Conservation (phyloP, 371 early-diverging fungal genomes). For the Umbelopsis sp. region DNA sequence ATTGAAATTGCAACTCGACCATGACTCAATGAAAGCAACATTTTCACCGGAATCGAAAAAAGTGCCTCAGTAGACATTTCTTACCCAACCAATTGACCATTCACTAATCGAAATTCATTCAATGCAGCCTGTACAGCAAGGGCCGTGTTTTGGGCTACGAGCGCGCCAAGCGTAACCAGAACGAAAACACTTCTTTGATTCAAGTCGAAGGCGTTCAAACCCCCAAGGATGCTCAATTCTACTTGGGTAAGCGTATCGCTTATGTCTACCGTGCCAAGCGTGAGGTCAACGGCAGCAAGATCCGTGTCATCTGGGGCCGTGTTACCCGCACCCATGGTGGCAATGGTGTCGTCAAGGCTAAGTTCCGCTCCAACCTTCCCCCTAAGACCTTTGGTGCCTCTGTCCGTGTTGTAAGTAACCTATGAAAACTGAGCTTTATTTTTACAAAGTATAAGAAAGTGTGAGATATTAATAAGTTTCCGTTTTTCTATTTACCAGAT, state of each 20-base stretch:
- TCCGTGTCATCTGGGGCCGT: conserved; percentile 97
- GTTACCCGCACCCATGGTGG: conserved; percentile 95
- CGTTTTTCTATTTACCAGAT: conserved; percentile 55
- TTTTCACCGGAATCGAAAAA: background rate
- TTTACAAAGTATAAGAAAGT: too few species aligned
- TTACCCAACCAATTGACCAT: background rate
- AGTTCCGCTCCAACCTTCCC: conserved; percentile 96
- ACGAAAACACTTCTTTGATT: conserved; percentile 87
- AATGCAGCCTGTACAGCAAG: conserved; percentile 90
- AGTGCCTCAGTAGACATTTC: too few species aligned
- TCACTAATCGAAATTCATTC: conserved; percentile 3
- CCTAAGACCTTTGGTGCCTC: conserved; percentile 91
- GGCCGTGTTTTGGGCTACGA: conserved; percentile 93
- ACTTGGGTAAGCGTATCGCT: conserved; percentile 89
- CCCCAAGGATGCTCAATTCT: conserved; percentile 85
- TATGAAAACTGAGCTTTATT: background rate
- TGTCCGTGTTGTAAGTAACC: conserved; percentile 83
- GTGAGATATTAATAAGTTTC: too few species aligned
- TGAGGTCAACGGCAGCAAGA: conserved; percentile 87
- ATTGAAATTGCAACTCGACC: background rate
- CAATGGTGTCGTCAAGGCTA: conserved; percentile 95
- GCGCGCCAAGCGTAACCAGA: conserved; percentile 89
- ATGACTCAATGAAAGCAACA: background rate
- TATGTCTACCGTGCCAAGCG: conserved; percentile 89
- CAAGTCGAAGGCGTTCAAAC: conserved; percentile 90